Evolutionary conservation across 2,329 filamentous ascomycete genomes (phyloP), one percentile per base, ranked within the genome.

Genomic region (Clonostachys byssicola): DNA sequence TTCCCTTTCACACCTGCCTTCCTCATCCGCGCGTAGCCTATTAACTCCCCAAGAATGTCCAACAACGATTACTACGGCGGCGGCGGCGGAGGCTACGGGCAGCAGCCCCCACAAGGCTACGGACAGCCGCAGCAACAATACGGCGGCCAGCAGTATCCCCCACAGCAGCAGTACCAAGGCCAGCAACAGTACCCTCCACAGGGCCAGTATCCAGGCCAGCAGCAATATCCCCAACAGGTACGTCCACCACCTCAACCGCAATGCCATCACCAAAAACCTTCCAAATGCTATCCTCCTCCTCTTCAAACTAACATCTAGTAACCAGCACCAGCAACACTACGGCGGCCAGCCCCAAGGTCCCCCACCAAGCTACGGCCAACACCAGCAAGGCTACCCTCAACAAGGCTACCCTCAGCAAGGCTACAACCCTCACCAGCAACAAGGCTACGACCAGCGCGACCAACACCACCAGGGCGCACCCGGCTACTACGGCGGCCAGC

Each of bases 31-130:
- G 23, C 23, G 8, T 30, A 30, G 23, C 23, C 23, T 30, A 30
- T 3, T 1, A 10, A 30, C 23, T 30, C 23, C 23, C 9, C 8
- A 9, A 30, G 23, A 30, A 70, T 71, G 67, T 68, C 67, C 10
- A 54, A 60, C 41, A 57, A 65, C 47, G 65, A 68, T 40, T 69
- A 67, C 52, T 71, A 69, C 60, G 62, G 63, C 51, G 56, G 54
- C 46, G 56, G 57, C 40, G 56, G 56, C 51, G 48, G 55, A 46
- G 47, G 51, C 17, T 54, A 57, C 41, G 50, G 53, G 23, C 58
- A 57, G 44, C 58, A 60, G 47, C 48, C 50, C 18, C 54, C 55
- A n/a, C 51, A 57, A 16, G 47, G 49, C 34, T 49, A 55, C 47
- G 50, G 50, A n/a, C 47, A 52, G 35, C 54, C 54, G 40, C 52